phyloP scores from a whole-genome alignment of 345 rosid species.

The Salix udensis region DNA sequence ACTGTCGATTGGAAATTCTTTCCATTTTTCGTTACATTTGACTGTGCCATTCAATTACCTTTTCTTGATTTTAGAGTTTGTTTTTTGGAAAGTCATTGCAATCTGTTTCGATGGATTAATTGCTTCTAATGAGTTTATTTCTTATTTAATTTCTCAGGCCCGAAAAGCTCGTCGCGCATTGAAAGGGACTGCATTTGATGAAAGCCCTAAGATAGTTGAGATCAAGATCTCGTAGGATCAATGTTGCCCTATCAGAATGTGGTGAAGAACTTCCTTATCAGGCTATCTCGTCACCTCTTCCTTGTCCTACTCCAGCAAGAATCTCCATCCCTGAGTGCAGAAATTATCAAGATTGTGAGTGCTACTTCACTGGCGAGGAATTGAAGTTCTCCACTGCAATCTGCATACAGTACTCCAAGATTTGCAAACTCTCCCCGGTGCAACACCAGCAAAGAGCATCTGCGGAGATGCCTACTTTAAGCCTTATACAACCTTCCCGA shows the following conservation, averaged over 20 bases:
- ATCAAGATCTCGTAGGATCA: constrained; percentile 23
- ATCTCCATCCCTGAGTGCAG: constrained; percentile 17
- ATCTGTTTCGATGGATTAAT: background rate
- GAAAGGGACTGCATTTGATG: constrained; percentile 19
- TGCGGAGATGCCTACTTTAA: constrained; percentile 53
- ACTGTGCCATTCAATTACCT: background rate
- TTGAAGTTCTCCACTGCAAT: constrained; percentile 19
- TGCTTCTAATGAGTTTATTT: background rate
- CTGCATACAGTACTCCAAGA: constrained; percentile 34
- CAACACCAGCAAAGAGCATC: constrained; percentile 62
- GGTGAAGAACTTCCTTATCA: constrained; percentile 20
- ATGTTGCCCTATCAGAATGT: constrained; percentile 21
- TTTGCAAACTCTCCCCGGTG: constrained; percentile 12
- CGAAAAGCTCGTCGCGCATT: constrained; percentile 30
- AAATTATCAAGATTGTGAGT: constrained; percentile 13
- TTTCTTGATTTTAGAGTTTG: background rate
- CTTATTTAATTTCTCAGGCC: constrained; percentile 15
- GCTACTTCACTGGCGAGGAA: constrained; percentile 28
- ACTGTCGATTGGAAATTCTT: background rate
- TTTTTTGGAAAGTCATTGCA: no score
- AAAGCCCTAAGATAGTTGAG: constrained; percentile 26
- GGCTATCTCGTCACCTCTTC: constrained; percentile 26
- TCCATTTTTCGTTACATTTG: background rate
- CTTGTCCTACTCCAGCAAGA: constrained; percentile 21
- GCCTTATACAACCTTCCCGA: constrained; percentile 50